Conservation (phyloP, 2,329 filamentous ascomycete species). For the Ceratocystis cubensis region DNA sequence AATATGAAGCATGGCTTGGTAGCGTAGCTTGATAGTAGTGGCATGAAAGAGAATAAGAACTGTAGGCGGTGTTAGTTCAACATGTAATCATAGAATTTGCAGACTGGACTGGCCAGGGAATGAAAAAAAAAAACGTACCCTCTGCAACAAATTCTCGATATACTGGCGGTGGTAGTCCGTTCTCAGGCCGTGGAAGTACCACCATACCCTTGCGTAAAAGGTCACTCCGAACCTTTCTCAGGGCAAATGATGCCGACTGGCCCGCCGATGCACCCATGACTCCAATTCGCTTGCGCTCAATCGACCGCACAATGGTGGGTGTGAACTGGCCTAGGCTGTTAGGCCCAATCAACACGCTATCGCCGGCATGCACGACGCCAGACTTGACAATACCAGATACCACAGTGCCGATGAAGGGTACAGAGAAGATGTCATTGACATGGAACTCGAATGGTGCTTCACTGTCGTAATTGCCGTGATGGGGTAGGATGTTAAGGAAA, state of each 20-base stretch:
- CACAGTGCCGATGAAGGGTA: constrained; percentile 92
- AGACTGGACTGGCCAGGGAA: not conserved
- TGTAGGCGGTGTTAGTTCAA: constrained; percentile 24
- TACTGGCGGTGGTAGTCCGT: constrained; percentile 51
- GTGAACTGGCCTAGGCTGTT: constrained; percentile 84
- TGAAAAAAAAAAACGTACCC: constrained; percentile 34
- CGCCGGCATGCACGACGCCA: constrained; percentile 79
- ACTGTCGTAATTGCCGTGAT: constrained; percentile 83
- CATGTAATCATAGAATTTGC: not conserved
- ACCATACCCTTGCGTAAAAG: constrained; percentile 98
- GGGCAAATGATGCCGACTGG: constrained; percentile 81
- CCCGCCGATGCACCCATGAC: constrained; percentile 83
- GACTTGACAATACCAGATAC: constrained; percentile 88
- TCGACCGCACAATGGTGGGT: constrained; percentile 75
- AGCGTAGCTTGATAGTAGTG: constrained; percentile 91
- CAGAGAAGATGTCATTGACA: constrained; percentile 94
- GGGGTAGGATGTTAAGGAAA: constrained; percentile 89
- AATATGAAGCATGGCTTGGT: constrained; percentile 96
- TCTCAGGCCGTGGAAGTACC: constrained; percentile 68
- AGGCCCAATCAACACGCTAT: constrained; percentile 76
- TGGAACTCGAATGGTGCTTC: constrained; percentile 87
- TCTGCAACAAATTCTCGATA: constrained; percentile 70
- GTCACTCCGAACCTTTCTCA: constrained; percentile 76
- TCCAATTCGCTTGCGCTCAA: constrained; percentile 83
- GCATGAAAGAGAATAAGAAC: constrained; percentile 91